Conservation (phyloP, 2,329 filamentous ascomycete genomes). For the Diaporthe australafricana region DNA sequence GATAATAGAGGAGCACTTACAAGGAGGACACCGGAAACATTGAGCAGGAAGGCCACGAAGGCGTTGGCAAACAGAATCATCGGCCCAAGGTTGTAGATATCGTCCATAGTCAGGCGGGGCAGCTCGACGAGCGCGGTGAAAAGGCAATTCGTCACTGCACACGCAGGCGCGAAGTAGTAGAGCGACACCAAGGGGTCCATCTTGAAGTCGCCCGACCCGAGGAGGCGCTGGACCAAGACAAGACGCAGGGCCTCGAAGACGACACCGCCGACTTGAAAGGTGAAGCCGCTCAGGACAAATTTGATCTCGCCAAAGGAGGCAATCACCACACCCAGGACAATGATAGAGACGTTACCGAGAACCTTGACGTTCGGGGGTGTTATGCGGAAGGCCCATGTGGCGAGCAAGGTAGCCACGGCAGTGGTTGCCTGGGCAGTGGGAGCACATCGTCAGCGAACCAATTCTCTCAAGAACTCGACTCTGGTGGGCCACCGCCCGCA, state of each 20-base stretch:
- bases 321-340: slow-evolving; percentile 90
- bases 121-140: slow-evolving; percentile 78
- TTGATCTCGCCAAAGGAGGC: slow-evolving; percentile 92
- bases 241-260: slow-evolving; percentile 81
- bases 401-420: slow-evolving; percentile 87
- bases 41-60: slow-evolving; percentile 78
- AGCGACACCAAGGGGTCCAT: slow-evolving; percentile 86
- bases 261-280: slow-evolving; percentile 80
- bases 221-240: slow-evolving; percentile 80
- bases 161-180: slow-evolving; percentile 86
- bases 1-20: slow-evolving; percentile 59
- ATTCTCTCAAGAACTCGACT: slow-evolving; percentile 10
- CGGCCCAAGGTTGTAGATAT: slow-evolving; percentile 76
- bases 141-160: slow-evolving; percentile 80
- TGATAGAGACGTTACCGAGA: slow-evolving; percentile 88
- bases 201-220: slow-evolving; percentile 83
- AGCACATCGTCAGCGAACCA: not conserved
- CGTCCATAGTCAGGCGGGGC: slow-evolving; percentile 71
- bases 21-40: slow-evolving; percentile 83
- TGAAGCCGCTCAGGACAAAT: slow-evolving; percentile 80
- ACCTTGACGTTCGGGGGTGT: slow-evolving; percentile 83
- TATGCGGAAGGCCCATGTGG: slow-evolving; percentile 85
- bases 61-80: slow-evolving; percentile 78
- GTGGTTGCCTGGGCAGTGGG: slow-evolving; percentile 77
- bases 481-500: no score